A percentile compares a stretch with the other conserved stretches of the same genome.
phyloP scores from a whole-genome alignment of 2,329 filamentous ascomycete species.

The Aspergillus ustus region DNA sequence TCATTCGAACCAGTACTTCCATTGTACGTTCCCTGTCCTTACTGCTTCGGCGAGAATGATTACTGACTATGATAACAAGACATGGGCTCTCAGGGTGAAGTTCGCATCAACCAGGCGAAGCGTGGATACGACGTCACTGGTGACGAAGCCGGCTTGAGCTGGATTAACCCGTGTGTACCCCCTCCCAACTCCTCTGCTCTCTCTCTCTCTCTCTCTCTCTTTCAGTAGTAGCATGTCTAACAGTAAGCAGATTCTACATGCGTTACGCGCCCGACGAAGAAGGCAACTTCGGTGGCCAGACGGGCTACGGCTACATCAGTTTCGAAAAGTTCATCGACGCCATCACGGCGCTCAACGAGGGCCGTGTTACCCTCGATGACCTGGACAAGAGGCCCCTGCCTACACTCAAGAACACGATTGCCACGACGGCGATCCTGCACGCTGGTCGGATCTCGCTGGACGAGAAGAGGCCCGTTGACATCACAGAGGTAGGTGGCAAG shows the following conservation, averaged over 20 bases:
- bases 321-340: constrained; percentile 97
- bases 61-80: constrained; percentile 47
- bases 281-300: constrained; percentile 90
- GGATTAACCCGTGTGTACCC: constrained; percentile 76
- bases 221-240: neutral
- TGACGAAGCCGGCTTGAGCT: constrained; percentile 72
- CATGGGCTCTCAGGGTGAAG: constrained; percentile 80
- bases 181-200: neutral
- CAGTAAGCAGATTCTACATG: constrained; percentile 73
- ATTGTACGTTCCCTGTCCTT: constrained; percentile 56
- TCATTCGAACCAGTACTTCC: constrained; percentile 97
- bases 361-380: constrained; percentile 71
- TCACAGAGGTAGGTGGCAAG: constrained; percentile 50
- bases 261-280: constrained; percentile 92
- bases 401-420: constrained; percentile 85
- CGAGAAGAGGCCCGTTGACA: constrained; percentile 77
- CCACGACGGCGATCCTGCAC: constrained; percentile 88
- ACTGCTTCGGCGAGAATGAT: neutral
- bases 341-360: constrained; percentile 76
- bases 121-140: constrained; percentile 94
- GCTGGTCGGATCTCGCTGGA: constrained; percentile 84
- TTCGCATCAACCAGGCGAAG: constrained; percentile 90
- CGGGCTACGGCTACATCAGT: constrained; percentile 89
- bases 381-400: constrained; percentile 81
- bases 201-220: neutral